Conservation (phyloP, 805 yeast species). For the Sungouiozyma ichnusensis region DNA sequence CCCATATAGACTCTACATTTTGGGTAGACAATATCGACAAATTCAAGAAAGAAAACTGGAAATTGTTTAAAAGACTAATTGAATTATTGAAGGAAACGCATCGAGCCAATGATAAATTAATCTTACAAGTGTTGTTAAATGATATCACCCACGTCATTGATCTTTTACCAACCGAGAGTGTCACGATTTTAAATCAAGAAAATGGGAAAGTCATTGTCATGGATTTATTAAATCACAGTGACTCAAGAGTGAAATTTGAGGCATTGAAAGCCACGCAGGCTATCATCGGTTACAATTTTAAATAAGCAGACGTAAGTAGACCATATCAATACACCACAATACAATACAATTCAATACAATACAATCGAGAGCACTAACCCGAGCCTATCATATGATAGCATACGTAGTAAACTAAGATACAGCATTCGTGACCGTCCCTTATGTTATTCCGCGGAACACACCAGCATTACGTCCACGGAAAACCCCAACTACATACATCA, state of each 20-base stretch:
- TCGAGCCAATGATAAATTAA: constrained; percentile 27
- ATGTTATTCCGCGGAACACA: no score
- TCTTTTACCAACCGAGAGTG: constrained; percentile 47
- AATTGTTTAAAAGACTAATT: constrained; percentile 53
- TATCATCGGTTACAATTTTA: constrained; percentile 72
- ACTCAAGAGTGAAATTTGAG: constrained; percentile 84
- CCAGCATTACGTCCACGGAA: no score
- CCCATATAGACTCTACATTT: constrained; percentile 78
- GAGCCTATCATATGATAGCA: no score
- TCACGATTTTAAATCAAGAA: constrained; percentile 39
- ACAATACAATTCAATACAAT: no score
- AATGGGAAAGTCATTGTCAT: constrained; percentile 72
- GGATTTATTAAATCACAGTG: constrained; percentile 70
- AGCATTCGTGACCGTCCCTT: no score
- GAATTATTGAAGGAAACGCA: constrained; percentile 34
- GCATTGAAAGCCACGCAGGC: constrained; percentile 94
- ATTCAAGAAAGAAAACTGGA: constrained; percentile 73
- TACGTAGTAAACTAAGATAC: no score
- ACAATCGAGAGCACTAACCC: no score
- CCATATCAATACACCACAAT: no score
- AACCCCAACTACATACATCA: no score
- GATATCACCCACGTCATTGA: constrained; percentile 56
- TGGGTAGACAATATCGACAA: constrained; percentile 75
- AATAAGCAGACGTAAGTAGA: no score
- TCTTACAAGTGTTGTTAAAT: constrained; percentile 52